A percentile compares a stretch with the other conserved stretches of the same genome.
Evolutionary conservation across 106 monocot genomes (phyloP).

Genomic region (Dendrobium nobile): DNA sequence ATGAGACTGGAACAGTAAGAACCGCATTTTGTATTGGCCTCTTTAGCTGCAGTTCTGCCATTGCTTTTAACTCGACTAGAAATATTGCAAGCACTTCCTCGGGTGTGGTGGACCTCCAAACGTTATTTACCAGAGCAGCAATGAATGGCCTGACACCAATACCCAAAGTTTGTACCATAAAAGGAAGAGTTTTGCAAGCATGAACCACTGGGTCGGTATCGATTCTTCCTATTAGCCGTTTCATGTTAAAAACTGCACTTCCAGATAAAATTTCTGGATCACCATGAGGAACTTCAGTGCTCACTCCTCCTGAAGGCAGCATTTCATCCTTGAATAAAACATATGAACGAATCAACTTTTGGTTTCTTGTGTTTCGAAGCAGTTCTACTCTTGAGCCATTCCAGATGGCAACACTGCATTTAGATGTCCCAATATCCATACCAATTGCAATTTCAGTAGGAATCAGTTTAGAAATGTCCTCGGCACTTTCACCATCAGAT

Average conservation of each 20-base stretch:
- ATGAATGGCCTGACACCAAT: constrained; percentile 73
- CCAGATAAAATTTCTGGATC: constrained; percentile 71
- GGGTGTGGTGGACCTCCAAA: constrained; percentile 73
- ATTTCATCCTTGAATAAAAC: constrained; percentile 61
- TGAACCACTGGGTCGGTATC: constrained; percentile 72
- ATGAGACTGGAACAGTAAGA: constrained; percentile 71
- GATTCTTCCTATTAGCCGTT: constrained; percentile 58
- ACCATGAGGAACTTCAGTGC: constrained; percentile 29
- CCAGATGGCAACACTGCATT: constrained; percentile 76
- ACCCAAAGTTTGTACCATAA: constrained; percentile 67
- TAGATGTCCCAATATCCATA: constrained; percentile 79
- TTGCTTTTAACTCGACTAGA: constrained; percentile 47
- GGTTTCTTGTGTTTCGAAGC: constrained; percentile 49
- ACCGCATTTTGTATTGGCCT: constrained; percentile 48
- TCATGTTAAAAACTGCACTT: constrained; percentile 71
- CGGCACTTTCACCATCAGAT: constrained; percentile 65
- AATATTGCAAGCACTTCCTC: constrained; percentile 74
- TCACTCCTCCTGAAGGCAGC: constrained; percentile 38
- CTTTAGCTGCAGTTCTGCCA: constrained; percentile 63
- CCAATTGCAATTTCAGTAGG: constrained; percentile 58
- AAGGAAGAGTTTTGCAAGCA: constrained; percentile 69
- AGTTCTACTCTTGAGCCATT: constrained; percentile 62
- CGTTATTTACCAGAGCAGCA: constrained; percentile 65
- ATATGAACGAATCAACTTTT: constrained; percentile 54
- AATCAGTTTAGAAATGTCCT: constrained; percentile 22